These are phyloP conservation scores for Avena insularis DNA, from an alignment of 176 grass and related monocot genomes.

Conservation along the genomic window DNA sequence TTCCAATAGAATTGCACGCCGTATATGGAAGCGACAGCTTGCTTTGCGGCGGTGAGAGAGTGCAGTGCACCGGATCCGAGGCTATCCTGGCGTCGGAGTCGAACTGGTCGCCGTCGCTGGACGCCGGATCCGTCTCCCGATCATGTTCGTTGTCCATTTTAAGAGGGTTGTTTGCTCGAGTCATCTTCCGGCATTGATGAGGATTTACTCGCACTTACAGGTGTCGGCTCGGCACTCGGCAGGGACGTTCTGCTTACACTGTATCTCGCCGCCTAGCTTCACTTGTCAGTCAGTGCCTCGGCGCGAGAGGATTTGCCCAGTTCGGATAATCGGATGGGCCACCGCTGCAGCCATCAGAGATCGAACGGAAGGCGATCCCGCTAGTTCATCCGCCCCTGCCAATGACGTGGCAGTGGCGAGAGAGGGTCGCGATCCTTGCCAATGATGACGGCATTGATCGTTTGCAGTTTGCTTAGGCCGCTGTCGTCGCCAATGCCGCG, in stretches of 20 bases:
- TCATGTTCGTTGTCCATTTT: background rate
- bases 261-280: background rate
- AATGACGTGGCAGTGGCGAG: background rate
- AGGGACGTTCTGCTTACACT: constrained; percentile 13
- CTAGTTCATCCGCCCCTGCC: background rate
- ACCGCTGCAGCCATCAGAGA: background rate
- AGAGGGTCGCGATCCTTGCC: background rate
- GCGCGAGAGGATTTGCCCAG: background rate
- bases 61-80: background rate
- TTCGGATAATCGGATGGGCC: background rate
- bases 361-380: background rate
- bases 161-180: background rate
- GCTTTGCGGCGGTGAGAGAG: background rate
- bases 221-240: background rate
- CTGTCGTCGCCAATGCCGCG: constrained; percentile 6
- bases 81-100: background rate
- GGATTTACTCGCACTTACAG: background rate
- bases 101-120: background rate
- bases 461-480: constrained; percentile 31
- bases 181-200: constrained; percentile 1
- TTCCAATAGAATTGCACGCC: background rate
- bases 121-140: background rate
- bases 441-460: constrained; percentile 28
- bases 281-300: background rate
- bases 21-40: background rate